Conservation (phyloP, 176 grass and related monocot genomes). For the Puccinellia tenuiflora region DNA sequence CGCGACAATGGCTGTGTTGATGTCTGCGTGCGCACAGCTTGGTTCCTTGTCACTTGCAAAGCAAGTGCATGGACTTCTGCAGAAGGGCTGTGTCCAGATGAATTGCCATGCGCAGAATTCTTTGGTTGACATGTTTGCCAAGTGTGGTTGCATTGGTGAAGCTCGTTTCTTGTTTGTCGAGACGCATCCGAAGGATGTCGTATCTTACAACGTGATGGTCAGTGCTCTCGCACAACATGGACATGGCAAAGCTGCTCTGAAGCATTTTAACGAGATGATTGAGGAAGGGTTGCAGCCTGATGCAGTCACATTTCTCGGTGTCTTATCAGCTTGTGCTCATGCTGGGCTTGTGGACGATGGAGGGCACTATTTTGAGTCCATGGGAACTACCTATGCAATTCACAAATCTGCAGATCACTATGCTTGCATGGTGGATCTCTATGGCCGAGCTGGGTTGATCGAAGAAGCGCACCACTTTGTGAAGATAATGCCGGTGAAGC, state of each 20-base stretch:
- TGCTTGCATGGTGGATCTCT: conserved; percentile 69
- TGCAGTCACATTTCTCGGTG: conserved; percentile 43
- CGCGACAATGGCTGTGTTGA: conserved; percentile 41
- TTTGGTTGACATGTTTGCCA: conserved; percentile 54
- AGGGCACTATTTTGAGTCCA: conserved; percentile 39
- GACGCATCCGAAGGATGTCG: conserved; percentile 36
- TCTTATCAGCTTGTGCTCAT: conserved; percentile 59
- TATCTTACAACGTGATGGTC: conserved; percentile 82
- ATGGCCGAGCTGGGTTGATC: conserved; percentile 56
- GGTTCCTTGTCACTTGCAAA: conserved; percentile 43
- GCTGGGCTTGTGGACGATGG: conserved; percentile 41
- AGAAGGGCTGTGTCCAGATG: conserved; percentile 38
- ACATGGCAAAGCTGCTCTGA: conserved; percentile 34
- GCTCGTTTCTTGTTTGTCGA: conserved; percentile 35
- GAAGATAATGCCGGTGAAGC: conserved; percentile 43
- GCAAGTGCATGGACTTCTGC: conserved; percentile 56
- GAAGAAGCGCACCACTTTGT: conserved; percentile 39
- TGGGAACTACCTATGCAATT: conserved; percentile 37
- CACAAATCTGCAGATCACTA: conserved; percentile 48
- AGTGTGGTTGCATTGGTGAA: conserved; percentile 42
- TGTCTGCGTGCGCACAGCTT: conserved; percentile 54
- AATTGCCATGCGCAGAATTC: conserved; percentile 56
- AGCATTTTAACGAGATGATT: conserved; percentile 36
- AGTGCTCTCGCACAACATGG: conserved; percentile 44
- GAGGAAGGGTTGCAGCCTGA: conserved; percentile 47